These are phyloP conservation scores for Mycena belliarum DNA, from an alignment of 768 basidiomycete species.

Conservation along the genomic window DNA sequence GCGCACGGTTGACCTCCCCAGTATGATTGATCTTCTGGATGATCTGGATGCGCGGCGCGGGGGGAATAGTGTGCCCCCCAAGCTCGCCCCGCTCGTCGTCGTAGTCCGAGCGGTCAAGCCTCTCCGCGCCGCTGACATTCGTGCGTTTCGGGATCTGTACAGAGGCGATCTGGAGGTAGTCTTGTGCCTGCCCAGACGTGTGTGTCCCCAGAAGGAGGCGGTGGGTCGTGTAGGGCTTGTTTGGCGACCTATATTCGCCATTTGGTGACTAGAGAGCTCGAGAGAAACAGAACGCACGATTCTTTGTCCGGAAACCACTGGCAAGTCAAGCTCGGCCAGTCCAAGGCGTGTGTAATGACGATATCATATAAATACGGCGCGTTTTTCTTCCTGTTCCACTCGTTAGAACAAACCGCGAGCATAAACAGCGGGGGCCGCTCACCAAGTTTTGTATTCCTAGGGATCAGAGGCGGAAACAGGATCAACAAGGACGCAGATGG, in stretches of 20 bases:
- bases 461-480: neutral
- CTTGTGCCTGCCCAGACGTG: conserved; percentile 91
- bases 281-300: conserved; percentile 53
- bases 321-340: conserved; percentile 97
- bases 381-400: conserved; percentile 80
- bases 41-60: conserved; percentile 85
- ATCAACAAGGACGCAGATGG: neutral
- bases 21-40: conserved; percentile 94
- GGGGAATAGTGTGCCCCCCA: conserved; percentile 85
- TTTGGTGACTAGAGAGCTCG: neutral
- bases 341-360: conserved; percentile 94
- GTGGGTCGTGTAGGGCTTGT: conserved; percentile 94
- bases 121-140: conserved; percentile 66
- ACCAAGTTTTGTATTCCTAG: conserved; percentile 89
- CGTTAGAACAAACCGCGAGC: neutral
- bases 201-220: conserved; percentile 95
- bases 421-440: conserved; percentile 10
- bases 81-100: conserved; percentile 94
- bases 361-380: conserved; percentile 97
- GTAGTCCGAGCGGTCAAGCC: conserved; percentile 77
- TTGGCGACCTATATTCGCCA: conserved; percentile 62
- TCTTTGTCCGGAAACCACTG: conserved; percentile 99
- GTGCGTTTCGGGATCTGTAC: conserved; percentile 90
- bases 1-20: conserved; percentile 94
- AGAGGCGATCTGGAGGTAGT: conserved; percentile 94